These are phyloP conservation scores for Penicillium sp. DNA, from an alignment of 2,329 filamentous ascomycete species.

Conservation along the genomic window DNA sequence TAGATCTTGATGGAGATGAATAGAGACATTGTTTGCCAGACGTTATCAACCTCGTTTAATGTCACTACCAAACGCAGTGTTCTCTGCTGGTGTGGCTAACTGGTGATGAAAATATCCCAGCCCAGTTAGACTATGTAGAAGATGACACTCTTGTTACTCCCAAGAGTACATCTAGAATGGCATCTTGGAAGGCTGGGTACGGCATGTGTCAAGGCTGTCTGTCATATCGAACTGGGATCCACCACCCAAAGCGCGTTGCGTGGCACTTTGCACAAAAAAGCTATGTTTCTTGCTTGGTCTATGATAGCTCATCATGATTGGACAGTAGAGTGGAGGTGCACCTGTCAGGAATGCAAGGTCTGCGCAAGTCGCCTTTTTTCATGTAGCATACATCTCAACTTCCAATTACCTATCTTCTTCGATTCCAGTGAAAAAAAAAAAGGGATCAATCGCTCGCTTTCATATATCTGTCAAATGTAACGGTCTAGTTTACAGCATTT, in stretches of 20 bases:
- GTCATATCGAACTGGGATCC: slow-evolving; percentile 13
- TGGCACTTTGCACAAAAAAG: slow-evolving; percentile 1
- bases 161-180: too few relatives aligned
- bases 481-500: background rate
- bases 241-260: background rate
- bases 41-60: background rate
- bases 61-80: background rate
- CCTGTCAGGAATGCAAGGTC: slow-evolving; percentile 8
- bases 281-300: background rate
- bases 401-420: background rate
- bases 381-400: background rate
- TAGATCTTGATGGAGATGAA: slow-evolving; percentile 4
- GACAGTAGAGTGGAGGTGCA: background rate
- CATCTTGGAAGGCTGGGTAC: background rate
- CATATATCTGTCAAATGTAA: too few relatives aligned
- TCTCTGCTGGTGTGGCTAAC: background rate
- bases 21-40: background rate
- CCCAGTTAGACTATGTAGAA: background rate
- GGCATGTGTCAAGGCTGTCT: slow-evolving; percentile 8
- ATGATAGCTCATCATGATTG: background rate
- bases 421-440: background rate
- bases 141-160: background rate
- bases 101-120: background rate
- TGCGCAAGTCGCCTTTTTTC: background rate
- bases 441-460: background rate